Base-by-base conservation (phyloP, 2,329 filamentous ascomycete species). In the Fusarium nanum region DNA sequence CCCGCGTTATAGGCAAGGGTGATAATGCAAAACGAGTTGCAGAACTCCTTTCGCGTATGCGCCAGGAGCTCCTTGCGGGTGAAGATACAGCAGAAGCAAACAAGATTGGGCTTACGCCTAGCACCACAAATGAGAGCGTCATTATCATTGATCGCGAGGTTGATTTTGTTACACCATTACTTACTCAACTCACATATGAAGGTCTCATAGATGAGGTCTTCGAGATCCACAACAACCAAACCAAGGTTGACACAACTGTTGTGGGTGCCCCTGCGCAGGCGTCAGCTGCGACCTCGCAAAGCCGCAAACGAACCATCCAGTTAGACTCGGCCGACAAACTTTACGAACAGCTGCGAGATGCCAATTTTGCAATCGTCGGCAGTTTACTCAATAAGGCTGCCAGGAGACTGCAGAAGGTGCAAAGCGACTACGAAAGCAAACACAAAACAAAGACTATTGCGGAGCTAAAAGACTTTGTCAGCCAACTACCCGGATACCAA, bases 101-200 rank as follows among this genome's bases (percentile, higher is more conserved):
- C 56, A 87, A 87, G 71, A 84, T 90, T 46, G 92, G 92, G 9
- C 84, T 97, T 27, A 91, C 93, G 13, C 95, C 96, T 14, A 98
- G 96, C 79, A 92, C 92, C 13, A 91, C 90, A 9, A 92, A 94
- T 49, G 96, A 99, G 79, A 97, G 92, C 76, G 84, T 98, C 64
- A 94, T 99, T 75, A 92, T 99, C 65, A 94, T 99, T 58, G 96
- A 99, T 79, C 92, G 96, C 52, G 94, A 98, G 78, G 92, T 97
- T 58, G 96, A 99, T 79, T 94, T 96, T 75, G 93, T 95, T 18
- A 98, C 96, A 2, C 91, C 92, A 1, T 86, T 99, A 18, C 89
- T 99, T 56, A 98, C 95, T 1, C 96, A 99, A 78, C 84, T 99
- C 67, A 99, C 96, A 3, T 99, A 99, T 76, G 95, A 99, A 81